These are phyloP conservation scores for Sugiyamaella xylanicola DNA, from an alignment of 1,139 yeast genomes.

Conservation along the genomic window DNA sequence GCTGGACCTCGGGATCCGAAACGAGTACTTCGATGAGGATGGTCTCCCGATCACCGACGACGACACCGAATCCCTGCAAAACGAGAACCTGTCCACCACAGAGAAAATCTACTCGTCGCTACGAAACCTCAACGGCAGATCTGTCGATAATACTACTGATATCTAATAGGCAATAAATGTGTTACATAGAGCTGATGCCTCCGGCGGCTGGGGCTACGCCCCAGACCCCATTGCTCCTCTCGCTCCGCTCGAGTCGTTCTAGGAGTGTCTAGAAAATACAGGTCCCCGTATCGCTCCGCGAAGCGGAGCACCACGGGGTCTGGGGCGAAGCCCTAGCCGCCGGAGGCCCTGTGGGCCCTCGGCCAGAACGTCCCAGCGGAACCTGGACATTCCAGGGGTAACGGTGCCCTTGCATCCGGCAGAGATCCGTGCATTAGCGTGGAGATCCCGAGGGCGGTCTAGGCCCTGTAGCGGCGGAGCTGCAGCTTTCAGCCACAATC, in stretches of 20 bases:
- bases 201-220: not conserved
- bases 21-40: constrained; percentile 4
- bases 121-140: constrained; percentile 5
- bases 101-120: constrained; percentile 10
- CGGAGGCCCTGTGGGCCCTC: not conserved
- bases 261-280: no score
- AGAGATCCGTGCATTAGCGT: no score
- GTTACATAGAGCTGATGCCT: not conserved
- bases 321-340: not conserved
- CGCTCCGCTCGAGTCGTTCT: not conserved
- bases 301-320: not conserved
- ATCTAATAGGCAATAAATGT: constrained; percentile 4
- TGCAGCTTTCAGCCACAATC: no score
- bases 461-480: no score
- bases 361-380: no score
- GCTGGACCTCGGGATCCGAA: constrained; percentile 13
- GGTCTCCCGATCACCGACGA: not conserved
- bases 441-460: no score
- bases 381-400: no score
- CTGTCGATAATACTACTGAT: not conserved
- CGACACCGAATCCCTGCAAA: not conserved
- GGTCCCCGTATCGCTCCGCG: not conserved
- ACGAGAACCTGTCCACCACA: constrained; percentile 7
- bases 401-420: no score
- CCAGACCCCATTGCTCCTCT: not conserved